These are phyloP conservation scores for Zizania latifolia DNA, from an alignment of 176 grass and related monocot genomes.

Conservation along the genomic window DNA sequence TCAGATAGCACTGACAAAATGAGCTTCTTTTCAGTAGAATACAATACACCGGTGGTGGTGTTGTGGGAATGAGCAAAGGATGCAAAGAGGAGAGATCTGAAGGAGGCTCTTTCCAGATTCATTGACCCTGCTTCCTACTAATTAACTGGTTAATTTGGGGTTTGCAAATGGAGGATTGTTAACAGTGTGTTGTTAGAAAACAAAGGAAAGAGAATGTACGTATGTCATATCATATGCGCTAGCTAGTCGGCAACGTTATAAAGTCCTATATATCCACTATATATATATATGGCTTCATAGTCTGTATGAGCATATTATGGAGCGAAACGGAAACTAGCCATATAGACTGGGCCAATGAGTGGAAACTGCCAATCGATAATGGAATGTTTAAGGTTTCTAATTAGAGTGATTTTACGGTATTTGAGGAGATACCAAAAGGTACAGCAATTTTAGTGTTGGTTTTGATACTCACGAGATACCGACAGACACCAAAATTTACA, in stretches of 20 bases:
- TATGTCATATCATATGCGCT: not conserved
- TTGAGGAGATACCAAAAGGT: too few relatives aligned
- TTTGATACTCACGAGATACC: too few relatives aligned
- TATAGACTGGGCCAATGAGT: not conserved
- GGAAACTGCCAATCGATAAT: not conserved
- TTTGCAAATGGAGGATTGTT: not conserved
- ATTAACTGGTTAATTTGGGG: too few relatives aligned
- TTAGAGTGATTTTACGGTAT: not conserved
- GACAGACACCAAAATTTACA: too few relatives aligned
- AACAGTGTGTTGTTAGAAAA: not conserved
- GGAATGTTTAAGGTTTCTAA: not conserved
- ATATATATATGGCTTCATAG: not conserved
- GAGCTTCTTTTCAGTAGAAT: not conserved
- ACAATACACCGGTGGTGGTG: not conserved
- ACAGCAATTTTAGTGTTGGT: too few relatives aligned
- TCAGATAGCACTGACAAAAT: constrained; percentile 38
- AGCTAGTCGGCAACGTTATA: not conserved
- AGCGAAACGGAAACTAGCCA: not conserved
- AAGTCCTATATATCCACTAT: not conserved
- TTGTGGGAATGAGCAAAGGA: not conserved
- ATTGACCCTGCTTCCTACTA: not conserved
- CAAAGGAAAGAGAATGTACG: not conserved
- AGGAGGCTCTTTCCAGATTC: not conserved
- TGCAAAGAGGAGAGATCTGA: not conserved
- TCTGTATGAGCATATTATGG: not conserved